These are phyloP conservation scores for Leccinellum luteum DNA, from an alignment of 768 basidiomycete genomes.

Conservation along the genomic window DNA sequence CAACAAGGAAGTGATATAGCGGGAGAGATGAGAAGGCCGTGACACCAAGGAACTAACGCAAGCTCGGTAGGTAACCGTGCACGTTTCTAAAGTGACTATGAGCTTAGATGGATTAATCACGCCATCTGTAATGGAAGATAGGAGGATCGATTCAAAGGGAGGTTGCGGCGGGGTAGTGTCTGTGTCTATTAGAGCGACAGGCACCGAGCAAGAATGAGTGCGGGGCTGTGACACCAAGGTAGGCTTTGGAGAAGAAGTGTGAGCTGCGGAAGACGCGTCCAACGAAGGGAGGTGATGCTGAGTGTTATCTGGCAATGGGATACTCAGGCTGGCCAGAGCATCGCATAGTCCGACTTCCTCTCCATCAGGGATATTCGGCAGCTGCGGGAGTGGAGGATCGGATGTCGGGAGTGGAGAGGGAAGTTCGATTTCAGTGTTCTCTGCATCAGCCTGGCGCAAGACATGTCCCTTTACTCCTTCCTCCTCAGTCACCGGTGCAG, in stretches of 20 bases:
- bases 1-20: constrained; percentile 50
- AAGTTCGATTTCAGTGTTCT: constrained; percentile 17
- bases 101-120: constrained; percentile 55
- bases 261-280: constrained; percentile 26
- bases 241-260: constrained; percentile 38
- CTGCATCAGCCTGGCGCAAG: constrained; percentile 7
- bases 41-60: constrained; percentile 66
- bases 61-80: constrained; percentile 61
- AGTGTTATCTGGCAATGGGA: constrained; percentile 24
- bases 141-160: constrained; percentile 63
- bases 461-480: constrained; percentile 6
- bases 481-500: constrained; percentile 11
- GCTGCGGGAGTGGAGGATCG: constrained; percentile 53
- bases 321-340: constrained; percentile 21
- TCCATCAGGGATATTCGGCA: constrained; percentile 33
- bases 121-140: constrained; percentile 53
- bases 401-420: constrained; percentile 34
- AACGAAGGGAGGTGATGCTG: constrained; percentile 35
- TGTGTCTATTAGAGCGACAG: constrained; percentile 46
- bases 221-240: constrained; percentile 20
- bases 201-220: constrained; percentile 46
- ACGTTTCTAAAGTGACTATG: constrained; percentile 74
- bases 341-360: neutral
- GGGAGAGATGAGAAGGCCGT: constrained; percentile 63
- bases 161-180: constrained; percentile 47